Base-by-base conservation (phyloP, 352 stramenopile species). In the Saprolegnia diclina region DNA sequence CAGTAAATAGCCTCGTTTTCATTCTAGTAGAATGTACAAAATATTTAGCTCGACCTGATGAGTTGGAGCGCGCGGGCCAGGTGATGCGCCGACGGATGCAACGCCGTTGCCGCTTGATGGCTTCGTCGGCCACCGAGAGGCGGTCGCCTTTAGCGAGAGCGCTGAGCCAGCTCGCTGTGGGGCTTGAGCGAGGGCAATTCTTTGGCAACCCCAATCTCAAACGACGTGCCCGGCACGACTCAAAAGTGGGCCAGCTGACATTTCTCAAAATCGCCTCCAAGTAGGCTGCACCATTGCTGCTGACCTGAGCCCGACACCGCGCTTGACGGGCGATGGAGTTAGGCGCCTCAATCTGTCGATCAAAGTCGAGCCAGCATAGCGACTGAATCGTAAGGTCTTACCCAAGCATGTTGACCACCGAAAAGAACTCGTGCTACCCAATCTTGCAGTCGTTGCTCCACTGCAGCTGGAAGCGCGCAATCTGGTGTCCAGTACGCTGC, bases 291-390 rank as follows among this genome's bases (percentile, higher is more conserved):
- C 52, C 52, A 9, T 59, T 59, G 52, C 3, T 24, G 16, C 35
- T 1, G n/a, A 13, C 4, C 13, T 59, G 11, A 7, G 24, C n/a
- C 3, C 3, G 4, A 9, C 52, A 59, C 52, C 52, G 24, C 1
- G 2, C 9, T 59, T 59, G 52, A 9, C 52, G 52, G 13, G 35
- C 24, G 11, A 24, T 2, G 4, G 52, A 26, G 35, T 59, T 59
- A 7, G 52, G 4, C 52, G 11, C 11, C 24, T 35, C 24, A 59
- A 42, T 16, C 1, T 59, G 24, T 59, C 19, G 52, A 16, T 59
- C 13, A 4, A 59, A 59, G 52, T 59, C 52, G 24, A 59, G 35
- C 52, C 52, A 59, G 52, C 52, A 59, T 35, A 35, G 29, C 29
- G 29, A 35, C 5, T 35, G 29, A 5, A 35, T 35, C 29, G 29